Evolutionary conservation across 2,329 filamentous ascomycete species (phyloP), one percentile per base, ranked within the genome.

Genomic region (Ceratocystis eucalypticola): DNA sequence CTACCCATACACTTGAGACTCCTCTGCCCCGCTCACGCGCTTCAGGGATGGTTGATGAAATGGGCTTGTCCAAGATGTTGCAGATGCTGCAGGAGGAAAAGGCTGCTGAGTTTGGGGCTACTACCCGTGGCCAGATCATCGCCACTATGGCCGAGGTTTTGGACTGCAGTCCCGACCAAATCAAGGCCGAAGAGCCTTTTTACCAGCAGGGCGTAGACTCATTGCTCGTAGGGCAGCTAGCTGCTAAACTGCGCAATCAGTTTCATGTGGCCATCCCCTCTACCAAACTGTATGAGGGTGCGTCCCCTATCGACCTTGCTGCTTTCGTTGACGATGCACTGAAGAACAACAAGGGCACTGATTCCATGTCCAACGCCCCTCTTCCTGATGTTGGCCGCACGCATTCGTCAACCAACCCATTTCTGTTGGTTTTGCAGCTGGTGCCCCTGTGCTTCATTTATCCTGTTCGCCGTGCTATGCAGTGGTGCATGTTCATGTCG

Each of bases 121-220:
- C 71, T 3, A 74, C 70, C 1, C 74, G 80, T 57, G 73, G 74
- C 6, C 75, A 74, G 37, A 75, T 83, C 2, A 70, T 70, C 3
- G 74, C 75, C 6, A 74, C 75, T 12, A 82, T 82, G 66, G 77
- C 79, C 6, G 71, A 76, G 2, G 75, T 81, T 1, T 74, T 84
- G 10, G 73, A 74, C 2, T 74, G 77, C 12, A 71, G 74, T 1
- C 70, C 73, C 0, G 71, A 72, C 2, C 77, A 80, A 1, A 73
- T 82, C 12, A 70, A 73, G 0, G 68, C 71, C 0, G 71, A 76
- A 1, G 77, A 78, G 0, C 79, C 82, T 70, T 82, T 83, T 70
- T 82, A 82, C 69, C 74, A 75, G 12, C 74, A 82, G 17, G 81
- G 81, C 5, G 81, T 82, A 20, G 80, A 84, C 70, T 82, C 80